Conservation (phyloP, 306 rosid genomes). For the Medicago arabica region DNA sequence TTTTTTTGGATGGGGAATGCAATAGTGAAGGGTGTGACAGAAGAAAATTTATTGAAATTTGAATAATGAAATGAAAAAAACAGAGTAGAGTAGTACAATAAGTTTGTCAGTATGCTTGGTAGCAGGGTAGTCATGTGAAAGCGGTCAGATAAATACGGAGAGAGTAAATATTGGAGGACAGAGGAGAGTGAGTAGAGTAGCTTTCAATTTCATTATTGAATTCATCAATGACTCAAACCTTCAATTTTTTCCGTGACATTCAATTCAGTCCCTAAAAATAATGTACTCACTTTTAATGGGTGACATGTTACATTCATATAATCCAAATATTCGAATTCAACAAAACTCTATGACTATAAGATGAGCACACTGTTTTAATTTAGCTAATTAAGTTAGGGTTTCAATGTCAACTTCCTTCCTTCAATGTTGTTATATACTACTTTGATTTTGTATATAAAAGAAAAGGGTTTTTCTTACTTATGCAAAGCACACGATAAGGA, state of each 20-base stretch:
- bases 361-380: no score
- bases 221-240: background rate
- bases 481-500: no score
- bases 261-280: background rate
- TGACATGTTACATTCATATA: no score
- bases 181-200: background rate
- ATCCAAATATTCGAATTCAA: no score
- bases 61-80: background rate
- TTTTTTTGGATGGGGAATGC: background rate
- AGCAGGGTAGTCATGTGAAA: conserved; percentile 23
- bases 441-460: no score
- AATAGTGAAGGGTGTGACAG: background rate
- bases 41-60: background rate
- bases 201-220: conserved; percentile 22
- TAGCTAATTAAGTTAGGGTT: no score
- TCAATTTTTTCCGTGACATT: conserved; percentile 6
- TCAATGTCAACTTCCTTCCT: no score
- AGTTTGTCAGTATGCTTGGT: background rate
- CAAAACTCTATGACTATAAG: no score
- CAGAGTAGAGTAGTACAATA: background rate
- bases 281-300: background rate
- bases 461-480: no score
- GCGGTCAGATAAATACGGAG: conserved; percentile 24
- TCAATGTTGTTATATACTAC: no score
- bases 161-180: background rate